Conservation (phyloP, 2,329 filamentous ascomycete genomes). For the Ophiostoma triangulosporum region DNA sequence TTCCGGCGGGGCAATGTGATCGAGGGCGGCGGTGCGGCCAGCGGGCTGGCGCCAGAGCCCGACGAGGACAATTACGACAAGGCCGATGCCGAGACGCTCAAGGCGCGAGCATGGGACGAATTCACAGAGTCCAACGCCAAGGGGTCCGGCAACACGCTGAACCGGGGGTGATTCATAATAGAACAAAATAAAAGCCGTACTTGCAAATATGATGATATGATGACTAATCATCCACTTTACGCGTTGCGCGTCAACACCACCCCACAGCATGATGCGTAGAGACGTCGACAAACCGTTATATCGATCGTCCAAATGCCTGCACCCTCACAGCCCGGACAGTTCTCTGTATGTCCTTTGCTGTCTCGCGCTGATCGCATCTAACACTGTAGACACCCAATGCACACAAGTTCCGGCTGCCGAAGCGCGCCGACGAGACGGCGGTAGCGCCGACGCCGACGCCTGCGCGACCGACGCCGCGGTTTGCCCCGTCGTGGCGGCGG, state of each 20-base stretch:
- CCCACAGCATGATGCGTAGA: too few relatives aligned
- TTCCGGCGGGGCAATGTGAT: conserved; percentile 72
- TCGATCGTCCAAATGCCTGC: too few relatives aligned
- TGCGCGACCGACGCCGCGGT: conserved; percentile 8
- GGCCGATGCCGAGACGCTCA: conserved; percentile 80
- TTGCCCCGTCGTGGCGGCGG: conserved; percentile 5
- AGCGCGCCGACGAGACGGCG: background rate
- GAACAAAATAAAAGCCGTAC: too few relatives aligned
- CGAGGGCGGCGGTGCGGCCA: conserved; percentile 73
- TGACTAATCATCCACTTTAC: background rate
- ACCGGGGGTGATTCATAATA: conserved; percentile 53
- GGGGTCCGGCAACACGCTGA: conserved; percentile 70
- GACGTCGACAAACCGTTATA: too few relatives aligned
- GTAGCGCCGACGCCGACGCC: too few relatives aligned
- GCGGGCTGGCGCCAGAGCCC: conserved; percentile 51
- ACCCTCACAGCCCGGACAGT: conserved; percentile 1
- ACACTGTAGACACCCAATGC: background rate
- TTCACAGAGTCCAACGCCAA: conserved; percentile 81
- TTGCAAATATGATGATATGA: too few relatives aligned
- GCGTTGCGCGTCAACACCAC: background rate
- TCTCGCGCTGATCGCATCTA: too few relatives aligned
- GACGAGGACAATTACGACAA: conserved; percentile 88
- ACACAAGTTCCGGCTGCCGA: background rate
- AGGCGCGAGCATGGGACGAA: conserved; percentile 91
- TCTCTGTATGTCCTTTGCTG: background rate